phyloP scores from a whole-genome alignment of 1,284 basidiomycete genomes.

The Trichosporon inkin region DNA sequence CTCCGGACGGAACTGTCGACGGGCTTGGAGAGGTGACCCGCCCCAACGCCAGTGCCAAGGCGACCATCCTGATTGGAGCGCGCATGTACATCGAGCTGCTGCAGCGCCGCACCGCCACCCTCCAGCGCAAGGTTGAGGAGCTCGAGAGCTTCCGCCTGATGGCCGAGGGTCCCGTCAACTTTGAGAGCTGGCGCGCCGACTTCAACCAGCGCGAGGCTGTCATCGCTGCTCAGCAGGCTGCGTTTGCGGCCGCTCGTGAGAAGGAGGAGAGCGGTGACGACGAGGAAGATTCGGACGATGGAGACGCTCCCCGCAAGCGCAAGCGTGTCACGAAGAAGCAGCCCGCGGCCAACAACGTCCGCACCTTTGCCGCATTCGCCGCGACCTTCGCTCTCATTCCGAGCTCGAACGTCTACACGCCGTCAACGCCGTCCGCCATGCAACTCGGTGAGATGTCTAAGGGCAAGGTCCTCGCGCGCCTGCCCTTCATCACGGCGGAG shows the following conservation, averaged over 20 bases:
- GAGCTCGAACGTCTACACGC: constrained; percentile 26
- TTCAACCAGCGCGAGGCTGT: constrained; percentile 37
- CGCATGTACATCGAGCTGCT: constrained; percentile 49
- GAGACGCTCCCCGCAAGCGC: constrained; percentile 22
- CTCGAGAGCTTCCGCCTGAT: constrained; percentile 36
- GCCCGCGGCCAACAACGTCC: constrained; percentile 21
- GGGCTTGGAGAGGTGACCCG: constrained; percentile 48
- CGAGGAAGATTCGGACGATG: constrained; percentile 29
- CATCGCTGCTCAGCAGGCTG: constrained; percentile 27
- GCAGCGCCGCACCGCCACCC: constrained; percentile 37
- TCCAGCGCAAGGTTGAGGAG: constrained; percentile 39
- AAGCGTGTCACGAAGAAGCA: constrained; percentile 25
- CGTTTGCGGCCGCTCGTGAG: constrained; percentile 23
- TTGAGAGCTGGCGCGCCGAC: constrained; percentile 34
- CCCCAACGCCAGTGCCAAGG: constrained; percentile 48
- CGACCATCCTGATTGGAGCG: constrained; percentile 48
- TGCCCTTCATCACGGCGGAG: constrained; percentile 45
- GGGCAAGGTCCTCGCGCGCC: constrained; percentile 32
- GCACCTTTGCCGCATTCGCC: constrained; percentile 46
- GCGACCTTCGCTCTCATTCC: constrained; percentile 44
- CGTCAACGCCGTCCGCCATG: background rate
- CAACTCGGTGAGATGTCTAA: constrained; percentile 19
- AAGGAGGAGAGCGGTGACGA: constrained; percentile 30
- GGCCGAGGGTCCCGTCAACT: constrained; percentile 37
- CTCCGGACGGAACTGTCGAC: constrained; percentile 46